A percentile compares a stretch with the other conserved stretches of the same genome.
These are phyloP conservation scores for Irpex sp. DNA, from an alignment of 1,284 basidiomycete species.

Conservation along the genomic window DNA sequence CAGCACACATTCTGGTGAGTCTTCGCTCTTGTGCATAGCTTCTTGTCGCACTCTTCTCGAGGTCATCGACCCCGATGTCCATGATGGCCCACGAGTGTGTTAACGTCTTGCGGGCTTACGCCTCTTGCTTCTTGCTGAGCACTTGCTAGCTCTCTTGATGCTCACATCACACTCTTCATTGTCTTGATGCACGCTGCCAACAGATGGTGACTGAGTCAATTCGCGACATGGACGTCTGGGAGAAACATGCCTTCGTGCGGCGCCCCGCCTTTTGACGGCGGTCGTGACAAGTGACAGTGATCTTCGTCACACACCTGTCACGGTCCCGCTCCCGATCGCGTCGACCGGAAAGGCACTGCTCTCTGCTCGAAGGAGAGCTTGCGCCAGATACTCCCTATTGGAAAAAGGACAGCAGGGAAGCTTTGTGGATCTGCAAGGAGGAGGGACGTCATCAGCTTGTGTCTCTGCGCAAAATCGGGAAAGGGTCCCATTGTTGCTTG, in stretches of 20 bases:
- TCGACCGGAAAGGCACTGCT: too few relatives aligned
- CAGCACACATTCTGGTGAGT: background rate
- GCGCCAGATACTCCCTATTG: too few relatives aligned
- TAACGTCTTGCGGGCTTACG: background rate
- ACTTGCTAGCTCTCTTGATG: background rate
- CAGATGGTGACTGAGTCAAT: background rate
- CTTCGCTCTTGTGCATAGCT: background rate
- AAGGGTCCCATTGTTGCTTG: background rate
- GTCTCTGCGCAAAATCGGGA: background rate
- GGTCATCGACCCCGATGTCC: background rate
- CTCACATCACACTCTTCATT: conserved; percentile 1
- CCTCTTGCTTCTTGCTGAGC: background rate
- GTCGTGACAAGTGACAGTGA: background rate
- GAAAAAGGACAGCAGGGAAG: background rate
- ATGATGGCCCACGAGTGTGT: background rate
- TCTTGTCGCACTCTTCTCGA: background rate
- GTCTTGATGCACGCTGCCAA: background rate
- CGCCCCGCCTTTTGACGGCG: background rate
- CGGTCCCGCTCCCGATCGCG: background rate
- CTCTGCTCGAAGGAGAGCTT: too few relatives aligned
- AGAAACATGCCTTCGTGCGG: background rate
- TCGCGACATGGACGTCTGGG: background rate
- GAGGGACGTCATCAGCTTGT: background rate
- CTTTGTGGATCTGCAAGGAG: background rate
- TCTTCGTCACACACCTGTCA: background rate